Base-by-base conservation (phyloP, 2,329 filamentous ascomycete species). In the Alternaria sp. region DNA sequence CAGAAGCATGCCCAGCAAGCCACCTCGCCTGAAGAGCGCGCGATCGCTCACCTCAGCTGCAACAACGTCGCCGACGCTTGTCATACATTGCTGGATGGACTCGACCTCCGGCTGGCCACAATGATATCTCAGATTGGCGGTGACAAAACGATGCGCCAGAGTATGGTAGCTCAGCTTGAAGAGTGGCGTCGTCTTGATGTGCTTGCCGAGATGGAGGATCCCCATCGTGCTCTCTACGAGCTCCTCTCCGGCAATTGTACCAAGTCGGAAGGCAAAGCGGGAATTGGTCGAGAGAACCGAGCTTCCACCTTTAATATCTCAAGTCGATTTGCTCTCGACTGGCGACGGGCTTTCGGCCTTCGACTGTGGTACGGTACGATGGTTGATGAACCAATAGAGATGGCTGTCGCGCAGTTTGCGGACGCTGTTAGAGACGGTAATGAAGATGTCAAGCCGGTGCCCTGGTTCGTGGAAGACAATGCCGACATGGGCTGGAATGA, bases 321-420 rank as follows among this genome's bases (percentile, higher is more conserved):
- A 1, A 85, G 90, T 69, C 88, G 89, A 45, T 99, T 97, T 74
- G 87, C 87, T 4, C 83, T 99, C 34, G 91, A 96, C 74, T 99
- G 95, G 95, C 89, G 92, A 75, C 93, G 96, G 72, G 89, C 93
- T 0, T 97, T 99, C 76, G 94, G 92, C 10, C 83, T 99, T 49
- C 88, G 93, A 41, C 82, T 99, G 2, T 98, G 93, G 91, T 99
- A 97, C 75, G 89, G 88, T 42, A 90, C 88, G 39, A 83, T 86
- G 2, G 81, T 85, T 33, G 83, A 88, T 37, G 90, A 93, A 42
- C 84, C 87, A 34, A 83, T 97, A 41, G 86, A 89, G 49, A 81
- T 83, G 44, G 93, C 93, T 3, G 88, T 99, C 4, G 78, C 83
- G 41, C 84, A 85, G 28, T 99, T 93, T 77, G 82, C 87, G 60